Evolutionary conservation across 2,329 filamentous ascomycete genomes (phyloP), one percentile per base, ranked within the genome.

Genomic region (Ceratocystis variospora): DNA sequence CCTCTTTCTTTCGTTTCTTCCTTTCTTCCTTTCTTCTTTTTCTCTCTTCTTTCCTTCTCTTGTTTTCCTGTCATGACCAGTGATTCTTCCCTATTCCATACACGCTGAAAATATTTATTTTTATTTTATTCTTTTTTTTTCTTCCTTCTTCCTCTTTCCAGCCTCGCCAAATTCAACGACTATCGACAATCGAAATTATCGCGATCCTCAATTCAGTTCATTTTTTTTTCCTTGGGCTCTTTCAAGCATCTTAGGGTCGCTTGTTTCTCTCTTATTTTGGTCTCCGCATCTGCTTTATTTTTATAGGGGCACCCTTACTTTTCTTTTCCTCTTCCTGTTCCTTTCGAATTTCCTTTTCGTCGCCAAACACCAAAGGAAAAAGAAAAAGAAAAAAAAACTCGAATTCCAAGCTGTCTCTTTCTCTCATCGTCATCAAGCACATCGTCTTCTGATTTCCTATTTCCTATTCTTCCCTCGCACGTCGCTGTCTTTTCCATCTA

Each of bases 121-220:
- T 66, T 64, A 50, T 10, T 53, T 53, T 15, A 48, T 48, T n/a
- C 53, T 65, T 17, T 53, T 61, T n/a, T 66, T 59, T 50, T 53
- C 44, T 31, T 48, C 62, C 37, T 41, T 25, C 53, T 45, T 68
- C 45, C 19, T 44, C 37, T 33, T 62, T 67, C 66, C 63, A 67
- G 66, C 66, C 66, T 67, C 63, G 57, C 46, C 66, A 67, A 25
- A 65, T 57, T 31, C 57, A 50, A 57, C 25, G 3, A 17, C 48
- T 12, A 53, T 53, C 48, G 19, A 19, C 19, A 53, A 12, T 25
- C 48, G 19, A 53, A 53, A 25, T 19, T 48, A 25, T 22, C 46
- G 48, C 19, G 19, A 22, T 64, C 28, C 37, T 50, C 22, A 48
- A 61, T 65, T 61, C 19, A 44, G 12, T 61, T 61, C 22, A 22